Evolutionary conservation across 257 asterid genomes (phyloP).

Genomic region (Linaria vulgaris): DNA sequence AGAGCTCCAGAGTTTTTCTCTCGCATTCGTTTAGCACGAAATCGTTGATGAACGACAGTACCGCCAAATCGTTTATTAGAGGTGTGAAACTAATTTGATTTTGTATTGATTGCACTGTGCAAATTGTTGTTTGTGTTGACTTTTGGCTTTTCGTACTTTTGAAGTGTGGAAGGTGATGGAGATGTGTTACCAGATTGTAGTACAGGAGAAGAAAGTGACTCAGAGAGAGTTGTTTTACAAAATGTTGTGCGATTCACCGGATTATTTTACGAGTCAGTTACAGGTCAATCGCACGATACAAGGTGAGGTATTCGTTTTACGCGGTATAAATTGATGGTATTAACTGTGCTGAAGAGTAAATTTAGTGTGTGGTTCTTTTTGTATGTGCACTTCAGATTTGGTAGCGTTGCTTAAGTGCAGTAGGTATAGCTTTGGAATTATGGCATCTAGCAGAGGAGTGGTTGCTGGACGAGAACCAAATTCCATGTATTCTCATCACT

Average conservation of each 20-base stretch:
- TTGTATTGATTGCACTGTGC: not conserved
- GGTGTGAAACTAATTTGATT: constrained; percentile 40
- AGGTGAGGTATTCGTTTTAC: constrained; percentile 38
- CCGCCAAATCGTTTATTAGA: constrained; percentile 66
- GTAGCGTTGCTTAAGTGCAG: constrained; percentile 89
- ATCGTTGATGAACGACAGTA: constrained; percentile 69
- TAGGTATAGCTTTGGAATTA: constrained; percentile 82
- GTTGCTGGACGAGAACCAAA: constrained; percentile 85
- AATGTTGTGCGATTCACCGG: constrained; percentile 77
- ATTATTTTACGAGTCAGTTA: constrained; percentile 62
- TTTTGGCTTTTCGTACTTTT: constrained; percentile 12
- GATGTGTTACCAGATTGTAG: constrained; percentile 73
- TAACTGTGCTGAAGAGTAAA: not conserved
- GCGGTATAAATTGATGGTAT: not conserved
- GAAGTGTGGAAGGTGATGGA: constrained; percentile 97
- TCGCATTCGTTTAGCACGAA: constrained; percentile 65
- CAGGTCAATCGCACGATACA: constrained; percentile 86
- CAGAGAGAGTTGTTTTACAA: constrained; percentile 91
- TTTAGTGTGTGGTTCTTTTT: constrained; percentile 1
- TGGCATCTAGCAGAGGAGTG: constrained; percentile 90
- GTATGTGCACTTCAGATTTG: constrained; percentile 49
- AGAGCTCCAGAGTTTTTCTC: constrained; percentile 61
- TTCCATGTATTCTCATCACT: constrained; percentile 84
- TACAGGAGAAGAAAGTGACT: constrained; percentile 77
- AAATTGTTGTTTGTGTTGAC: not conserved